phyloP scores from a whole-genome alignment of 208 protist genomes.

The Eutreptiella sp. region DNA sequence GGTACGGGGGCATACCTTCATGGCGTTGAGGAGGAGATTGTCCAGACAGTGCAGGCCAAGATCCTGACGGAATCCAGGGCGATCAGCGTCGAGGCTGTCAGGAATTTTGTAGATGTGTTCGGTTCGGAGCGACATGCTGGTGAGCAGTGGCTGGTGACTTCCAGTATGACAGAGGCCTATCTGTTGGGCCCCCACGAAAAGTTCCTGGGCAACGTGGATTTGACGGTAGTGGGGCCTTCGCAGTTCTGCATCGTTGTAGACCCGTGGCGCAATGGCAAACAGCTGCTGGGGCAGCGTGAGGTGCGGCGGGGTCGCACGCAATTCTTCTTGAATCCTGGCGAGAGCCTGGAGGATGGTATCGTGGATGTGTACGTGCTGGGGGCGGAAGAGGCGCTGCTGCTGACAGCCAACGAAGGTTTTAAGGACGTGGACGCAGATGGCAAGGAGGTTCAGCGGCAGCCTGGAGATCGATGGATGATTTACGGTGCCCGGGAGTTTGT shows the following conservation, averaged over 20 bases:
- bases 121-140: constrained; percentile 54
- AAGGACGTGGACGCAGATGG: constrained; percentile 38
- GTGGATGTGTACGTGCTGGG: constrained; percentile 61
- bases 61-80: constrained; percentile 62
- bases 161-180: constrained; percentile 62
- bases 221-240: constrained; percentile 49
- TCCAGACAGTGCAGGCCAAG: constrained; percentile 47
- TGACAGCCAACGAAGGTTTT: constrained; percentile 60
- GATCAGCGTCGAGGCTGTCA: constrained; percentile 66
- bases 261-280: constrained; percentile 53
- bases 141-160: constrained; percentile 70
- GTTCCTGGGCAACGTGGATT: constrained; percentile 52
- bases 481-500: constrained; percentile 75
- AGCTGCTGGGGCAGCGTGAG: constrained; percentile 43
- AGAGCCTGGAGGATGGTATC: constrained; percentile 55
- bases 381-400: constrained; percentile 67
- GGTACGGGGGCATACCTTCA: constrained; percentile 56
- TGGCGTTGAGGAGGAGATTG: constrained; percentile 62
- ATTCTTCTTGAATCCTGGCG: constrained; percentile 75
- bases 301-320: constrained; percentile 57
- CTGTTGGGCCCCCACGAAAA: constrained; percentile 84
- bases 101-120: constrained; percentile 75
- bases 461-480: constrained; percentile 80
- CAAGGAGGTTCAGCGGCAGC: constrained; percentile 43
- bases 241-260: constrained; percentile 86